Evolutionary conservation across 1,284 basidiomycete genomes (phyloP), one percentile per base, ranked within the genome.

Genomic region (Erythrobasidium hasegawianum): DNA sequence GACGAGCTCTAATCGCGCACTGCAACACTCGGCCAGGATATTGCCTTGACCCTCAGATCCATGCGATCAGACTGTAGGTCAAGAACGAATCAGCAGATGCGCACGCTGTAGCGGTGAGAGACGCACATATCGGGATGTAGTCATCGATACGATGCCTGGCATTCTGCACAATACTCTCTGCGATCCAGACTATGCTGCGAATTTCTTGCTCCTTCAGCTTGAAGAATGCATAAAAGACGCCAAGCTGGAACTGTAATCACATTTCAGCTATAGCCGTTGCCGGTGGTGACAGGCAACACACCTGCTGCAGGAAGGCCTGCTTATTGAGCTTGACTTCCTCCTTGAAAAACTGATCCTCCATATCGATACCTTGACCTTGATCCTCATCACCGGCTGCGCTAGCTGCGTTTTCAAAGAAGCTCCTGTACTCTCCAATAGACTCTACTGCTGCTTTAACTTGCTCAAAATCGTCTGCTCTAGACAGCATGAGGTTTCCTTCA

Each of bases 161-260:
- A 79, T 94, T 88, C 80, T 96, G 92, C 14, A 90, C 90, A 73
- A 96, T 94, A 78, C 92, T 96, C 57, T 76, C 75, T 1, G 72
- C 71, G 50, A 75, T 72, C 71, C 71, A 74, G 38, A 91, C 95
- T 75, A 98, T 78, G 76, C 91, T 97, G 72, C 96, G 81, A 71
- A 98, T 94, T 81, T 99, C 96, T 81, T 99, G 96, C 81, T 99
- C 96, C 83, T 98, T 98, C 77, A 98, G 82, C 81, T 96, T 97
- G 79, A 95, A 83, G 75, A 93, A 95, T 75, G 86, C 87, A 77
- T 94, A 97, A 78, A 97, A 97, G 41, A 94, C 85, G 39, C 87
- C 89, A 74, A 88, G 87, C 78, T 94, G 90, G 82, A 94, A 95
- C 39, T 62, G 60, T 11, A 33, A 11, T 5, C 4, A 11, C 33